Percentiles rank a stretch among this genome's conserved stretches.
phyloP scores from a whole-genome alignment of 2,329 filamentous ascomycete genomes.

The Aspergillus quadricinctus region DNA sequence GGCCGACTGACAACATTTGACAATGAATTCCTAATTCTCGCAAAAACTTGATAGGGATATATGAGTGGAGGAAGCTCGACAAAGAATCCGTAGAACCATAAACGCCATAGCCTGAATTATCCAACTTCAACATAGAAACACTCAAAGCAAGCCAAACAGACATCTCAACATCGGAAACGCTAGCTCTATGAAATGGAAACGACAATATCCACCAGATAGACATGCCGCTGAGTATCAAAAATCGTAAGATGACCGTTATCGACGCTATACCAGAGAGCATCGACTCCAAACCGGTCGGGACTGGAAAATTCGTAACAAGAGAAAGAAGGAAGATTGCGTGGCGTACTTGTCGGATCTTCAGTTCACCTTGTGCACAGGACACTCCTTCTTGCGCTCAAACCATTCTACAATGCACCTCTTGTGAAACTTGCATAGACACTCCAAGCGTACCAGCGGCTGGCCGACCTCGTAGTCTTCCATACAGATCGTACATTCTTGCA shows the following conservation, averaged over 20 bases:
- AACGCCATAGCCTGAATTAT: background rate
- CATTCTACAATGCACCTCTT: constrained; percentile 57
- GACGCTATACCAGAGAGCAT: background rate
- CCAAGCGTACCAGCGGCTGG: constrained; percentile 55
- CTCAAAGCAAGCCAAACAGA: background rate
- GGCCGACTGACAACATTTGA: no score
- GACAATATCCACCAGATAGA: background rate
- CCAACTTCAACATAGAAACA: background rate
- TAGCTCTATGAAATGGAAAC: background rate
- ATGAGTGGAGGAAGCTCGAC: background rate
- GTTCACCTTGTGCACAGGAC: constrained; percentile 55
- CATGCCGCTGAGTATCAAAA: background rate
- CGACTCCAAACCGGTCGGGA: background rate
- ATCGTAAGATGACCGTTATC: background rate
- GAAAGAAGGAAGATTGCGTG: background rate
- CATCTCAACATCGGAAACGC: background rate
- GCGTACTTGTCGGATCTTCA: constrained; percentile 5
- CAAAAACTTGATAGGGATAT: background rate
- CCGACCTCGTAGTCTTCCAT: constrained; percentile 61
- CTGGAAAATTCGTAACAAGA: background rate
- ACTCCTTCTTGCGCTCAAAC: constrained; percentile 56
- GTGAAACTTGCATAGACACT: constrained; percentile 63
- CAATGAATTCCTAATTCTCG: no score
- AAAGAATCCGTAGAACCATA: background rate
- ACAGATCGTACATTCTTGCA: constrained; percentile 60